Evolutionary conservation across 225 moss, liverwort and hornwort species (phyloP).

Genomic region (Marchantia polymorpha): DNA sequence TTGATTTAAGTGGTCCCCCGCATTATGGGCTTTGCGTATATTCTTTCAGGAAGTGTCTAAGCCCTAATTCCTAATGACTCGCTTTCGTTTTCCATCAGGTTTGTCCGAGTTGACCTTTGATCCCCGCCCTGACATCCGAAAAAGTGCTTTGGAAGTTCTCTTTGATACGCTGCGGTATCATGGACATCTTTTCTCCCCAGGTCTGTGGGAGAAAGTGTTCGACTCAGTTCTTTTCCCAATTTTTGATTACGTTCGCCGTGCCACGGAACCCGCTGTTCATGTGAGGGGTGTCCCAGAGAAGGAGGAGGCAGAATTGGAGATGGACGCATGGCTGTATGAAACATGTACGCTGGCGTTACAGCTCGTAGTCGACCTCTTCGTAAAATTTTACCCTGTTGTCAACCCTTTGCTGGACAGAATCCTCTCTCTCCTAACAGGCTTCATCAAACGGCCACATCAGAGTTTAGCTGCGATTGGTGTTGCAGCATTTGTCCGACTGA

Average conservation of each 20-base stretch:
- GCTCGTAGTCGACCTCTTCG: slow-evolving; percentile 96
- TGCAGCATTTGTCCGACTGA: slow-evolving; percentile 93
- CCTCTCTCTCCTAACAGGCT: slow-evolving; percentile 78
- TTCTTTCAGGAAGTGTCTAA: not conserved
- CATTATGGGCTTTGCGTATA: not conserved
- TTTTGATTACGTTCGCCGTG: slow-evolving; percentile 96
- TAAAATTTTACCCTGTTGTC: slow-evolving; percentile 96
- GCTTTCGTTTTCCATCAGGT: slow-evolving; percentile 46
- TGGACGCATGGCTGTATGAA: slow-evolving; percentile 99
- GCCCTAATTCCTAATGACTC: not conserved
- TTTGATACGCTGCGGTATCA: slow-evolving; percentile 98
- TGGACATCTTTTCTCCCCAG: slow-evolving; percentile 97
- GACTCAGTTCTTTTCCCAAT: slow-evolving; percentile 99
- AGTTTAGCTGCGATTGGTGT: slow-evolving; percentile 97
- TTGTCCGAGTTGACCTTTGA: slow-evolving; percentile 98
- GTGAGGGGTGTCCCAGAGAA: slow-evolving; percentile 68
- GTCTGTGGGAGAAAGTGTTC: slow-evolving; percentile 97
- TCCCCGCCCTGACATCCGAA: slow-evolving; percentile 95
- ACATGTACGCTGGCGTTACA: slow-evolving; percentile 96
- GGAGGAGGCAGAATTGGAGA: slow-evolving; percentile 94
- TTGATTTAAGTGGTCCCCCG: not conserved
- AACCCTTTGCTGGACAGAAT: slow-evolving; percentile 82
- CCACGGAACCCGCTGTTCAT: slow-evolving; percentile 75
- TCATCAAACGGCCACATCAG: slow-evolving; percentile 96
- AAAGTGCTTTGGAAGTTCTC: slow-evolving; percentile 96